Percentiles rank a stretch among this genome's conserved stretches.
Evolutionary conservation across 1,284 basidiomycete genomes (phyloP).

Genomic region (Cutaneotrichosporon sp.): DNA sequence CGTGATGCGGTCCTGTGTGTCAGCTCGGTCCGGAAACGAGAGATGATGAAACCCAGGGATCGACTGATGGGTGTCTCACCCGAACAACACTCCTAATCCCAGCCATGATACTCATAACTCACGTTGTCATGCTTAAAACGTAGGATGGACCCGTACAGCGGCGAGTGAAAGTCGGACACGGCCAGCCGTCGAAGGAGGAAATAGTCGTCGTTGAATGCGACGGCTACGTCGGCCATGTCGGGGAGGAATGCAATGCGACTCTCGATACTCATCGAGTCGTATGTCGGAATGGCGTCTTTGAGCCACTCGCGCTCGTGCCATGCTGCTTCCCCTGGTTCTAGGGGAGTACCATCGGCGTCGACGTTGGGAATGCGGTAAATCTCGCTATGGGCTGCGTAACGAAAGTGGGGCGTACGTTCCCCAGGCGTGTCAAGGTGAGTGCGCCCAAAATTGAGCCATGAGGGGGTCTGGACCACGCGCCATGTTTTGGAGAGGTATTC

Average conservation of each 20-base stretch:
- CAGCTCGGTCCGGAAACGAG: too few relatives aligned
- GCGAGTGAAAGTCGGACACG: constrained; percentile 45
- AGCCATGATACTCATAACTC: constrained; percentile 14
- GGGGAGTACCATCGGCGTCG: constrained; percentile 22
- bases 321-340: constrained; percentile 8
- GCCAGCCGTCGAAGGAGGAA: constrained; percentile 26
- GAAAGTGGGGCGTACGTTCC: constrained; percentile 26
- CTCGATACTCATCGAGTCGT: constrained; percentile 52
- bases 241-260: constrained; percentile 46
- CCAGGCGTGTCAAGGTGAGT: constrained; percentile 9
- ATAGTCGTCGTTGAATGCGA: constrained; percentile 50
- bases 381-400: constrained; percentile 45
- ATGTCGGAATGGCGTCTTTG: constrained; percentile 43
- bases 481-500: constrained; percentile 15
- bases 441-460: constrained; percentile 43
- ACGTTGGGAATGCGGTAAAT: constrained; percentile 45
- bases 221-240: constrained; percentile 40
- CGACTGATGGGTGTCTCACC: too few relatives aligned
- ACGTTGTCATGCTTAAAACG: constrained; percentile 16
- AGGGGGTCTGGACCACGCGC: constrained; percentile 46
- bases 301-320: constrained; percentile 40
- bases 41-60: too few relatives aligned
- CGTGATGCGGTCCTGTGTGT: constrained; percentile 17
- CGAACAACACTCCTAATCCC: too few relatives aligned
- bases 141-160: constrained; percentile 36